Evolutionary conservation across 345 rosid species (phyloP).

Genomic region (Kernera saxatilis): DNA sequence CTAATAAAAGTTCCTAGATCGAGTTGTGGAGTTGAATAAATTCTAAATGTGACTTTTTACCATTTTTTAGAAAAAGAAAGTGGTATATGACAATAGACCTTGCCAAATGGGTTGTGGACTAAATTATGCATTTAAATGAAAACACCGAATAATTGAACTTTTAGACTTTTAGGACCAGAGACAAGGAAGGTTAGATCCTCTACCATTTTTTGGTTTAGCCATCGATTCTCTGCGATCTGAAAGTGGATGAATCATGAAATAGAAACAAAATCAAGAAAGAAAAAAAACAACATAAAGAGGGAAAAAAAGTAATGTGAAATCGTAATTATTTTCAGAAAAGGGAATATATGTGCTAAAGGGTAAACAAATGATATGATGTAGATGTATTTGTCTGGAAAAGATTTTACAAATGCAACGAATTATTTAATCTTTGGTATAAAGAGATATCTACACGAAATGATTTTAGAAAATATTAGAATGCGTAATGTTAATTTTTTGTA

Average conservation of each 20-base stretch:
- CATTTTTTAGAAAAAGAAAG: not conserved
- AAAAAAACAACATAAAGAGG: not conserved
- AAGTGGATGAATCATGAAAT: not conserved
- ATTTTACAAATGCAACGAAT: not conserved
- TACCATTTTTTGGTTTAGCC: not conserved
- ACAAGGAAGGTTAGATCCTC: not conserved
- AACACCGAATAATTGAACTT: not conserved
- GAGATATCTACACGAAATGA: not conserved
- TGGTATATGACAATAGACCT: not conserved
- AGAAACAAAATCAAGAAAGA: not conserved
- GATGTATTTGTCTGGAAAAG: not conserved
- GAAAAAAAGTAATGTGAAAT: not conserved
- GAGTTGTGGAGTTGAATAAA: not conserved
- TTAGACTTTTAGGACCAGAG: not conserved
- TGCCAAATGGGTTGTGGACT: conserved; percentile 2
- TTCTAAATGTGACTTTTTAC: not conserved
- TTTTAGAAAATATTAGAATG: not conserved
- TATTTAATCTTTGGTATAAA: not conserved
- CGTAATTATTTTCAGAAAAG: not conserved
- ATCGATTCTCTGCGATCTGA: not conserved
- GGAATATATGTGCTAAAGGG: not conserved
- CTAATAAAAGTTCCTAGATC: not conserved
- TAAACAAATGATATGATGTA: conserved; percentile 5
- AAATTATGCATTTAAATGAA: not conserved
- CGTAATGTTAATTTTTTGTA: not conserved